A percentile compares a stretch with the other conserved stretches of the same genome.
Evolutionary conservation across 805 yeast species (phyloP).

Genomic region (Yamadazyma sp.): DNA sequence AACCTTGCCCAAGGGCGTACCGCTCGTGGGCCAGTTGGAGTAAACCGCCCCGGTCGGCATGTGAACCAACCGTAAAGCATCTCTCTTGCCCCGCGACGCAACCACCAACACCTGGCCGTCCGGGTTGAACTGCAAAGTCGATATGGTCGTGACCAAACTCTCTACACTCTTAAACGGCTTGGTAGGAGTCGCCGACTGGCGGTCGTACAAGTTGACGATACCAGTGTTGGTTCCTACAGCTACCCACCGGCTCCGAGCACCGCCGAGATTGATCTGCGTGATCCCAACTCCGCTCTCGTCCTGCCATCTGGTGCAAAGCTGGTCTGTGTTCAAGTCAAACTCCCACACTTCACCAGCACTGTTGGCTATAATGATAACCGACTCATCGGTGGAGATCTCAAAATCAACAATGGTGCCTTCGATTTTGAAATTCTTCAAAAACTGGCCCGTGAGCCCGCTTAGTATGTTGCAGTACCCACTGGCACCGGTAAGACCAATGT

Average conservation of each 20-base stretch:
- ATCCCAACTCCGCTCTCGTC: constrained; percentile 86
- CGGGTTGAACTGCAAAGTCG: constrained; percentile 67
- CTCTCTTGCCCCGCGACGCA: constrained; percentile 82
- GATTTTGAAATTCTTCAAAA: constrained; percentile 81
- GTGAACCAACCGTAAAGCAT: constrained; percentile 83
- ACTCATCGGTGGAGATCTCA: constrained; percentile 55
- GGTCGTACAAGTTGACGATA: constrained; percentile 82
- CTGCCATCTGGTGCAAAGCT: constrained; percentile 68
- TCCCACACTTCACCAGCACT: constrained; percentile 89
- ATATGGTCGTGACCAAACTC: constrained; percentile 78
- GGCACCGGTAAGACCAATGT: constrained; percentile 74
- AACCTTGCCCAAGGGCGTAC: constrained; percentile 95
- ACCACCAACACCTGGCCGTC: constrained; percentile 90
- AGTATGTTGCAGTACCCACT: constrained; percentile 90
- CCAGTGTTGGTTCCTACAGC: constrained; percentile 92
- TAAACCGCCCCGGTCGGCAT: constrained; percentile 84
- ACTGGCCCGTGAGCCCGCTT: constrained; percentile 77
- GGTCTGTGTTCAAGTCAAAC: constrained; percentile 46
- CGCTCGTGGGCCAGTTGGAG: constrained; percentile 96
- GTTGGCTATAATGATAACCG: constrained; percentile 57
- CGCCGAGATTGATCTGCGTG: constrained; percentile 74
- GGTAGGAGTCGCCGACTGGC: constrained; percentile 25
- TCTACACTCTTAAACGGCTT: constrained; percentile 68
- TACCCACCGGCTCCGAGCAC: constrained; percentile 67
- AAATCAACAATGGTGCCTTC: constrained; percentile 87